These are phyloP conservation scores for Mycena indigotica DNA, from an alignment of 768 basidiomycete species.

Conservation along the genomic window DNA sequence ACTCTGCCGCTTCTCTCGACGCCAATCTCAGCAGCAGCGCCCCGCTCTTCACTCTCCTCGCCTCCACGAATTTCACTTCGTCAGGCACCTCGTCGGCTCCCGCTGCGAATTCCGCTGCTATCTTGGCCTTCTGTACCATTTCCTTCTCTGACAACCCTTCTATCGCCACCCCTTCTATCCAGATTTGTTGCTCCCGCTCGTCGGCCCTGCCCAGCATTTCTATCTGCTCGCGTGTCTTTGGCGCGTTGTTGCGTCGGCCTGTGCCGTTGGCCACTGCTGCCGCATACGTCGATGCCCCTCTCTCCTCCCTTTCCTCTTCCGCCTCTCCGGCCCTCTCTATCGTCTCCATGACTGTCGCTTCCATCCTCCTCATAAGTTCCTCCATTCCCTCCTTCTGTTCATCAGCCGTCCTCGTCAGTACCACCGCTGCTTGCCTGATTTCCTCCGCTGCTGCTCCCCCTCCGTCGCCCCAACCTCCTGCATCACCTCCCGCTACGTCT, in stretches of 20 bases:
- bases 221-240: neutral
- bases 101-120: neutral
- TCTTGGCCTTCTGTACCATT: conserved; percentile 15
- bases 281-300: neutral
- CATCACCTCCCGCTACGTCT: neutral
- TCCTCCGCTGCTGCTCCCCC: neutral
- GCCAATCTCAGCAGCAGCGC: conserved; percentile 21
- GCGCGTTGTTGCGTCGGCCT: neutral
- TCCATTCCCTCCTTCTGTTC: conserved; percentile 1
- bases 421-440: neutral
- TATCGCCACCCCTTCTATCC: neutral
- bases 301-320: neutral
- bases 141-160: conserved; percentile 11
- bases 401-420: neutral
- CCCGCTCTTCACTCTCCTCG: conserved; percentile 12
- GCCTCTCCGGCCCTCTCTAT: neutral
- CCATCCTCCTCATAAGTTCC: neutral
- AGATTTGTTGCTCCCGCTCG: neutral
- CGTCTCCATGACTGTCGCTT: neutral
- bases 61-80: conserved; percentile 15
- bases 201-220: neutral
- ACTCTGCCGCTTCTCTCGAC: conserved; percentile 11
- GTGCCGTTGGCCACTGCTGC: neutral
- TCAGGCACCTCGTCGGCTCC: neutral
- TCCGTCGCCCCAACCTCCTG: neutral